Percentiles rank a stretch among this genome's conserved stretches.
These are phyloP conservation scores for Friedmanniomyces endolithicus DNA, from an alignment of 495 filamentous ascomycete genomes.

Conservation along the genomic window DNA sequence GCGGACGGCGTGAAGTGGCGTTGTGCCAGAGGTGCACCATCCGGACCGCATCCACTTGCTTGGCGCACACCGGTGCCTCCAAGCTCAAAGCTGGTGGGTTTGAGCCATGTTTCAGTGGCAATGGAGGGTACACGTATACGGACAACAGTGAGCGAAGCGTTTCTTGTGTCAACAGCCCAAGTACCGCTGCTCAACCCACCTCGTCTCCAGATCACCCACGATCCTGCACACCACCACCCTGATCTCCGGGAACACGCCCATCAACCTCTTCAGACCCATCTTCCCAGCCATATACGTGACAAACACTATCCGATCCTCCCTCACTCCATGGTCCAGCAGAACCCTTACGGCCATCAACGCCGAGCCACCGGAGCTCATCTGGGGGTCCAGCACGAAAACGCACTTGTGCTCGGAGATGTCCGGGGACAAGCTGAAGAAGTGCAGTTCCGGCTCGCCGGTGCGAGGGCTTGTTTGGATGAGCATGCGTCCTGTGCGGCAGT, in stretches of 20 bases:
- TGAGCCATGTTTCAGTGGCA: too few species aligned
- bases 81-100: too few species aligned
- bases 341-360: slow-evolving; percentile 95
- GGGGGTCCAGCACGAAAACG: slow-evolving; percentile 79
- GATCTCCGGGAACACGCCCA: slow-evolving; percentile 74
- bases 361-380: slow-evolving; percentile 87
- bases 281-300: slow-evolving; percentile 78
- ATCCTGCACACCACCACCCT: slow-evolving; percentile 72
- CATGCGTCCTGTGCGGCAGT: slow-evolving; percentile 77
- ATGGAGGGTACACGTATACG: too few species aligned
- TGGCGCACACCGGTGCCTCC: too few species aligned
- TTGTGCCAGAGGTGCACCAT: too few species aligned
- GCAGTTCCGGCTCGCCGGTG: slow-evolving; percentile 81
- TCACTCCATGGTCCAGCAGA: slow-evolving; percentile 85
- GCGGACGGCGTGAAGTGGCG: too few species aligned
- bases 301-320: slow-evolving; percentile 71
- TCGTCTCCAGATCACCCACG: slow-evolving; percentile 57
- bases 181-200: slow-evolving; percentile 76
- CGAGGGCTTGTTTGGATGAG: slow-evolving; percentile 78
- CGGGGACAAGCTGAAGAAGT: slow-evolving; percentile 65
- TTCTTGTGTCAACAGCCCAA: slow-evolving; percentile 51
- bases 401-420: slow-evolving; percentile 58
- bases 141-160: too few species aligned
- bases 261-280: slow-evolving; percentile 65
- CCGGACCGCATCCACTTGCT: too few species aligned